Conservation (phyloP, 495 filamentous ascomycete genomes). For the Eremomyces bilateralis region DNA sequence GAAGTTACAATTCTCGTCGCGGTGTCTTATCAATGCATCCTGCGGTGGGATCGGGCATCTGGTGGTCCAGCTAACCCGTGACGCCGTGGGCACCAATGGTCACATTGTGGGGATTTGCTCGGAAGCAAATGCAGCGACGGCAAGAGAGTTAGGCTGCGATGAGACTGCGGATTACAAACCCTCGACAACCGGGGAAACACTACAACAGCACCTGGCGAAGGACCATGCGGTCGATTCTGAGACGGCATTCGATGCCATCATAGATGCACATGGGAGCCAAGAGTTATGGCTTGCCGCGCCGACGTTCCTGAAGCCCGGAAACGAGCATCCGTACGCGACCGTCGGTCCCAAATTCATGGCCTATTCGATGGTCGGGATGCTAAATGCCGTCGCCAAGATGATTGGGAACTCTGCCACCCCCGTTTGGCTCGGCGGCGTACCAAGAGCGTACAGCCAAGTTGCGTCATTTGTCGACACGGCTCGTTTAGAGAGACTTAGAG, state of each 20-base stretch:
- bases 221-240: constrained; percentile 2
- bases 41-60: constrained; percentile 22
- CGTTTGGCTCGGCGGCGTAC: constrained; percentile 15
- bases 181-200: too few relatives aligned
- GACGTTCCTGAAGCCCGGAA: constrained; percentile 14
- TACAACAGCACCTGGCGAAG: constrained; percentile 12
- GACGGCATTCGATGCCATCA: constrained; percentile 16
- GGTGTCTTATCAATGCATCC: constrained; percentile 21
- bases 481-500: too few relatives aligned
- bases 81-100: constrained; percentile 16
- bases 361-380: constrained; percentile 10
- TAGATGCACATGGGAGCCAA: constrained; percentile 19
- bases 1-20: too few relatives aligned
- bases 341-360: constrained; percentile 11
- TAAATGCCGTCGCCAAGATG: constrained; percentile 12
- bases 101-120: constrained; percentile 22
- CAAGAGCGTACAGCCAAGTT: constrained; percentile 14
- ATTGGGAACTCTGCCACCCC: constrained; percentile 16
- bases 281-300: constrained; percentile 14
- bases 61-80: constrained; percentile 19
- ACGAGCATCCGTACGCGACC: constrained; percentile 17
- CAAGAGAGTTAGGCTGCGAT: constrained; percentile 18
- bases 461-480: too few relatives aligned
- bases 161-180: too few relatives aligned
- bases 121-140: constrained; percentile 13